These are phyloP conservation scores for Prunella vulgaris DNA, from an alignment of 257 asterid species.

Conservation along the genomic window DNA sequence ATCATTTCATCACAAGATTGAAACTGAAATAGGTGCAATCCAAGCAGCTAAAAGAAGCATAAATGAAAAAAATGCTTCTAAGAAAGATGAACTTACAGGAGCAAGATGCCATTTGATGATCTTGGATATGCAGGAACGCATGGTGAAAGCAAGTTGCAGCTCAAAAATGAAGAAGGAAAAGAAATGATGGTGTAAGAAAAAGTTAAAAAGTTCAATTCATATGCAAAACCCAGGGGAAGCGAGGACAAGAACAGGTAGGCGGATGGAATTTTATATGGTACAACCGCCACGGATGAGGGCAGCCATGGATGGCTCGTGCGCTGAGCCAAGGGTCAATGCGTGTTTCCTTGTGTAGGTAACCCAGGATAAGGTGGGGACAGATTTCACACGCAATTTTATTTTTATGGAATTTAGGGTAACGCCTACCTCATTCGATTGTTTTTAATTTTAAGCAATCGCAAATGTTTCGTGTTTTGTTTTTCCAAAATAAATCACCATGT, in stretches of 20 bases:
- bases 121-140: slow-evolving; percentile 53
- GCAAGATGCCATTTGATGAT: slow-evolving; percentile 35
- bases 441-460: too few relatives aligned
- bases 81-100: slow-evolving; percentile 37
- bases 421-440: too few relatives aligned
- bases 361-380: too few relatives aligned
- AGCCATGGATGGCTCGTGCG: slow-evolving; percentile 2
- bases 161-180: neutral
- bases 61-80: neutral
- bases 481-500: too few relatives aligned
- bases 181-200: neutral
- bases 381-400: neutral
- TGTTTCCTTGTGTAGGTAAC: too few relatives aligned
- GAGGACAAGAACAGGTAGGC: slow-evolving; percentile 2
- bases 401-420: neutral
- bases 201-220: neutral
- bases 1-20: neutral
- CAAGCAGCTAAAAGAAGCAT: neutral
- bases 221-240: neutral
- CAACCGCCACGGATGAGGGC: slow-evolving; percentile 1
- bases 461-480: too few relatives aligned
- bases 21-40: neutral
- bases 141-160: slow-evolving; percentile 21
- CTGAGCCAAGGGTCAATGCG: slow-evolving; percentile 21
- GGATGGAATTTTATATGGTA: neutral